Evolutionary conservation across 495 filamentous ascomycete genomes (phyloP).

Genomic region (Talaromyces liani): DNA sequence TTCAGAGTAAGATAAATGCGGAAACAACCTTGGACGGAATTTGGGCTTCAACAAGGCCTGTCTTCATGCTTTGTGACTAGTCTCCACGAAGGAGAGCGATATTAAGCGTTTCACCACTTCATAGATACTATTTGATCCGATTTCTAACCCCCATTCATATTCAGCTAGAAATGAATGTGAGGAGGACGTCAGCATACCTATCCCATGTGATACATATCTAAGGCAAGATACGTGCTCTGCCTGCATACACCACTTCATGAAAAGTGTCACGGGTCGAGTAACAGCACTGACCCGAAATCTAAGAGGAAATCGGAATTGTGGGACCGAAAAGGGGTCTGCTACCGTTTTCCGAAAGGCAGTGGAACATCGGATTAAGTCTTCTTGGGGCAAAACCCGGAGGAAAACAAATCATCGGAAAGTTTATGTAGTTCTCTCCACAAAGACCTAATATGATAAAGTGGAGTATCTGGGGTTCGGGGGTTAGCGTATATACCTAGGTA

Average conservation of each 20-base stretch:
- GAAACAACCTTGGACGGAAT: background rate
- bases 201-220: background rate
- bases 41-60: background rate
- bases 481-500: background rate
- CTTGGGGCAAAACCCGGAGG: background rate
- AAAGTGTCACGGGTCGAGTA: background rate
- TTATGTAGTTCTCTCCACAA: background rate
- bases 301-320: background rate
- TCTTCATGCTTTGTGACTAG: background rate
- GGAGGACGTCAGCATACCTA: background rate
- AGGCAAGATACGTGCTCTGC: background rate
- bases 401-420: background rate
- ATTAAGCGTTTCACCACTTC: background rate
- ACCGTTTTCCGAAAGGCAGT: background rate
- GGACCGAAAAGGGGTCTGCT: background rate
- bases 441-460: background rate
- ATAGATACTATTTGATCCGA: background rate
- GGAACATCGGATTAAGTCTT: background rate
- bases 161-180: background rate
- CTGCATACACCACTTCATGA: background rate
- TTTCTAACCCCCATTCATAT: background rate
- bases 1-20: background rate
- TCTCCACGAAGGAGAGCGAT: background rate
- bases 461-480: background rate
- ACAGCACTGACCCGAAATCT: background rate